Percentiles rank a stretch among this genome's conserved stretches.
Evolutionary conservation across 2,329 filamentous ascomycete genomes (phyloP).

Genomic region (Aureobasidium vineae): DNA sequence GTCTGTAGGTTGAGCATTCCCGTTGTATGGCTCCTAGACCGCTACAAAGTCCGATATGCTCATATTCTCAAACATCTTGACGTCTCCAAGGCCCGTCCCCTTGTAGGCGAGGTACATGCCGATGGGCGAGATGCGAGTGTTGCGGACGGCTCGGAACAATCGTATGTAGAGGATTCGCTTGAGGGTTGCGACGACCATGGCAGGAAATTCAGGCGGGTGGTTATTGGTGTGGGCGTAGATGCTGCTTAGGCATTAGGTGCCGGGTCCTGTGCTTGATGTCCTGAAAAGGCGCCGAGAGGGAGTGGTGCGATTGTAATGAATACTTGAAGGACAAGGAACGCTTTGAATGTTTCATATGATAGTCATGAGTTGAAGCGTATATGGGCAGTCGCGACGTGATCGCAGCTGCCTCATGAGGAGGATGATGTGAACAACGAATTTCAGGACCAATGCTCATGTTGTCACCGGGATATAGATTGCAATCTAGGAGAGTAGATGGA

Average conservation of each 20-base stretch:
- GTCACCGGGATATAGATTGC: background rate
- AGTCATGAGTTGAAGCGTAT: background rate
- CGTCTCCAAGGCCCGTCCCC: conserved; percentile 27
- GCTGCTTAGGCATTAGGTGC: conserved; percentile 12
- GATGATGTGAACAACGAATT: background rate
- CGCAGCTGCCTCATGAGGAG: background rate
- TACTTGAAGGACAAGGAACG: background rate
- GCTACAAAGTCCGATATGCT: conserved; percentile 29
- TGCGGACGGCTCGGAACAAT: conserved; percentile 20
- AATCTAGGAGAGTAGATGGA: background rate
- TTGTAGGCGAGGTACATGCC: conserved; percentile 30
- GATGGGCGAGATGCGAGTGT: conserved; percentile 29
- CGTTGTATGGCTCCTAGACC: conserved; percentile 29
- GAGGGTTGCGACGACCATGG: conserved; percentile 14
- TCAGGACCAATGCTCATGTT: background rate
- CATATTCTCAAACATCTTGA: conserved; percentile 27
- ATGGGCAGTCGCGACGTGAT: background rate
- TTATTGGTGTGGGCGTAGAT: background rate
- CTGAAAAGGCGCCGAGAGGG: background rate
- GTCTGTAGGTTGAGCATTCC: conserved; percentile 17
- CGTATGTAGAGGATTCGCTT: conserved; percentile 14
- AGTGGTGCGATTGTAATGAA: background rate
- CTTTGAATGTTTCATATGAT: too few species aligned
- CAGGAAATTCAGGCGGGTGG: conserved; percentile 1
- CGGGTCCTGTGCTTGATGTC: background rate